Base-by-base conservation (phyloP, 2,329 filamentous ascomycete species). In the Colletotrichum phormii region DNA sequence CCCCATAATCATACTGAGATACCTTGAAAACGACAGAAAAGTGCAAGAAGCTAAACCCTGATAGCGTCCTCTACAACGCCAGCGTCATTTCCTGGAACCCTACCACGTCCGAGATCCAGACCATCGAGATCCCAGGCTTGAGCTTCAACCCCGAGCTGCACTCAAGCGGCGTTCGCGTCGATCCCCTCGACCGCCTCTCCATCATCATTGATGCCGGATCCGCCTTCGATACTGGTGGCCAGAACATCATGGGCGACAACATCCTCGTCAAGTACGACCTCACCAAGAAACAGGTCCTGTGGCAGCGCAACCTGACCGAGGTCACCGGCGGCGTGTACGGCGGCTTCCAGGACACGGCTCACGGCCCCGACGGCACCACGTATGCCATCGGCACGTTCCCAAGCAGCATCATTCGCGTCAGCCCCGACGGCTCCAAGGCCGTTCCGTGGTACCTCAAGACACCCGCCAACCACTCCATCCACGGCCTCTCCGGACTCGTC, bases 301-400 rank as follows among this genome's bases (percentile, higher is more conserved):
- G 81, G 81, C 74, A 67, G 18, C 64, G 77, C 11, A 81, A 84
- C 72, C 71, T 85, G 11, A 82, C 80, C 0, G 73, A 76, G 0
- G 62, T 80, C 0, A 79, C 78, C 0, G 63, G 73, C 0, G 80
- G 80, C 4, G 67, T 62, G 0, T 84, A 81, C 72, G 79, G 82
- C 29, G 84, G 81, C 6, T 83, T 80, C 46, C 83, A 85, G 68
- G 84, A 85, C 63, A 77, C 84, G 3, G 82, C 81, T 49, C 79
- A 81, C 63, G 83, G 84, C 60, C 53, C 63, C 1, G 73, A 73
- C 2, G 82, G 82, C 9, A 82, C 82, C 76, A 72, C 80, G 0
- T 85, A 81, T 62, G 80, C 82, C 7, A 75, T 84, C 0, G 82
- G 84, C 53, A 83, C 81, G 0, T 84, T 76, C 9, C 82, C 83